phyloP scores from a whole-genome alignment of 495 filamentous ascomycete species.

The Bathelium albidoporum region DNA sequence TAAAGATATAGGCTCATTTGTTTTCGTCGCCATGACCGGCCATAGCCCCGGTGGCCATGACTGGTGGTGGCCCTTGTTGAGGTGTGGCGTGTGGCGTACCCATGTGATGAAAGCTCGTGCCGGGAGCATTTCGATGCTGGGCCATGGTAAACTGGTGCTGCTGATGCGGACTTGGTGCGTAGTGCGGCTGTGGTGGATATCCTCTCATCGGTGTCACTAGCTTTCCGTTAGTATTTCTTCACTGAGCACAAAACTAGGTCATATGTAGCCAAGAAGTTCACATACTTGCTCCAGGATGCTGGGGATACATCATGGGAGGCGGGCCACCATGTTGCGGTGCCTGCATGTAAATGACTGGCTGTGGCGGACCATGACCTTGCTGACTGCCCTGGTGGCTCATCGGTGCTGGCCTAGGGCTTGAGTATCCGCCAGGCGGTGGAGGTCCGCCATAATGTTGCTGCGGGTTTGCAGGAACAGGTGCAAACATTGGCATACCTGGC shows the following conservation, averaged over 20 bases:
- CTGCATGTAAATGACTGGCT: conserved; percentile 28
- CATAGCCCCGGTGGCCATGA: neutral
- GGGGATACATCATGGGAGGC: conserved; percentile 23
- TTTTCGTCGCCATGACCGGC: neutral
- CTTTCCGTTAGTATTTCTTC: conserved; percentile 21
- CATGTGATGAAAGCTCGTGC: conserved; percentile 38
- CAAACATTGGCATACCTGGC: conserved; percentile 50
- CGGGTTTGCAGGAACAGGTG: conserved; percentile 54
- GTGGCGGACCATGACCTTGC: conserved; percentile 13
- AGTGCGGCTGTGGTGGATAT: conserved; percentile 52
- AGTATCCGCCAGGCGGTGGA: conserved; percentile 56
- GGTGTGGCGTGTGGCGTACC: neutral
- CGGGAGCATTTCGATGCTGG: conserved; percentile 46
- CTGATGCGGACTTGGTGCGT: conserved; percentile 53
- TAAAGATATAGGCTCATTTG: neutral
- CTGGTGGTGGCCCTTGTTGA: neutral
- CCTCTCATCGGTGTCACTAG: conserved; percentile 47
- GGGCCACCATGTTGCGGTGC: conserved; percentile 33
- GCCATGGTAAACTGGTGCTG: conserved; percentile 54
- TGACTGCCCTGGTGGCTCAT: conserved; percentile 56
- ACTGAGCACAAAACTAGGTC: conserved; percentile 22
- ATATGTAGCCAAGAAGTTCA: neutral
- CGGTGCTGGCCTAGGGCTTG: conserved; percentile 70
- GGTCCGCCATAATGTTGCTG: conserved; percentile 54
- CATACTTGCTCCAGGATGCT: conserved; percentile 11